These are phyloP conservation scores for Xylaria nigripes DNA, from an alignment of 495 filamentous ascomycete species.

Conservation along the genomic window DNA sequence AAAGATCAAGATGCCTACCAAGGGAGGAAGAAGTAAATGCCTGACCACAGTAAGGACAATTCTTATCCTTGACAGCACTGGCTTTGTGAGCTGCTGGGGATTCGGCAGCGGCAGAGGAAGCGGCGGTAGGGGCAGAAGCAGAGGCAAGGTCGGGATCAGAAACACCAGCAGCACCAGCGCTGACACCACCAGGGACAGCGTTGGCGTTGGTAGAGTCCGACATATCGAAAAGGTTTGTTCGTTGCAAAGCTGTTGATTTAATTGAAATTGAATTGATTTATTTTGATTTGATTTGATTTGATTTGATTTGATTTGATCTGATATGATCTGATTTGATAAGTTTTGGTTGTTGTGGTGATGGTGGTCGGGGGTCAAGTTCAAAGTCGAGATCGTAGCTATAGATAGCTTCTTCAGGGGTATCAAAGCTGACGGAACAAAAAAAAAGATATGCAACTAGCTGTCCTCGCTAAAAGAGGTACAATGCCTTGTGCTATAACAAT, in stretches of 20 bases:
- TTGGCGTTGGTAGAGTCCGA: conserved; percentile 3
- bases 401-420: not conserved
- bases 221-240: not conserved
- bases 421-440: not conserved
- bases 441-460: not conserved
- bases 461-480: not conserved
- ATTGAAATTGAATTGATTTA: too few species aligned
- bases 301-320: too few species aligned
- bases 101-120: conserved; percentile 21
- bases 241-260: not conserved
- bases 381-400: not conserved
- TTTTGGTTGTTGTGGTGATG: not conserved
- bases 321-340: too few species aligned
- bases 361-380: not conserved
- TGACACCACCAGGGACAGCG: not conserved
- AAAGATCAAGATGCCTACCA: conserved; percentile 86
- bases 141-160: not conserved
- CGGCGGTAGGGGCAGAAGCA: conserved; percentile 11
- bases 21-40: conserved; percentile 85
- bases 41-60: conserved; percentile 77
- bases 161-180: not conserved
- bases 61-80: conserved; percentile 61
- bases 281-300: too few species aligned
- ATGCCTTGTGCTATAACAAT: not conserved
- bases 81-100: conserved; percentile 27